Conservation (phyloP, 2,329 filamentous ascomycete genomes). For the Rhynchosporium secalis region DNA sequence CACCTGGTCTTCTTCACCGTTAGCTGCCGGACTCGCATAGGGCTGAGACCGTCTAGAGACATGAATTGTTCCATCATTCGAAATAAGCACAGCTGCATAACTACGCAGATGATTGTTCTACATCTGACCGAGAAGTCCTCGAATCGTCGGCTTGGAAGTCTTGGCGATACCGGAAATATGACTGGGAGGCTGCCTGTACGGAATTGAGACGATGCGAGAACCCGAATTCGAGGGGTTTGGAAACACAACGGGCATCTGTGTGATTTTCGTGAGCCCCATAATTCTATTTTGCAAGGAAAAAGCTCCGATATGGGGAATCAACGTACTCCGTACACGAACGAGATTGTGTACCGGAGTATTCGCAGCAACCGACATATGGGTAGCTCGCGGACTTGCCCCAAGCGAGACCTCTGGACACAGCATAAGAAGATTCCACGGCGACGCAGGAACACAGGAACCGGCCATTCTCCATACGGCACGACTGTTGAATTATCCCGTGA, state of each 20-base stretch:
- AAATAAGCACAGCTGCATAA: constrained; percentile 13
- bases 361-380: not conserved
- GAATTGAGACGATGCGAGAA: constrained; percentile 6
- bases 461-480: constrained; percentile 11
- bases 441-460: constrained; percentile 15
- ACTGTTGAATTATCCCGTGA: constrained; percentile 14
- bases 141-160: not conserved
- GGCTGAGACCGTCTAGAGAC: constrained; percentile 33
- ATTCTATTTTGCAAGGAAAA: not conserved
- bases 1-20: not conserved
- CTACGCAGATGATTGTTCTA: not conserved
- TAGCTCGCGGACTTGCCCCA: not conserved
- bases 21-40: constrained; percentile 19
- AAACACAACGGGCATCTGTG: not conserved
- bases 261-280: not conserved
- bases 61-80: constrained; percentile 18
- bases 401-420: not conserved
- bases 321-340: not conserved
- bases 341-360: not conserved
- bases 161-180: constrained; percentile 7
- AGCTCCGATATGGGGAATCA: not conserved
- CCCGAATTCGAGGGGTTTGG: not conserved
- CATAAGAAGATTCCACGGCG: constrained; percentile 10
- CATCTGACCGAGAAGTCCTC: not conserved
- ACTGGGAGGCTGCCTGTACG: not conserved